A percentile compares a stretch with the other conserved stretches of the same genome.
phyloP scores from a whole-genome alignment of 805 yeast genomes.

The Spathaspora hagerdaliae region DNA sequence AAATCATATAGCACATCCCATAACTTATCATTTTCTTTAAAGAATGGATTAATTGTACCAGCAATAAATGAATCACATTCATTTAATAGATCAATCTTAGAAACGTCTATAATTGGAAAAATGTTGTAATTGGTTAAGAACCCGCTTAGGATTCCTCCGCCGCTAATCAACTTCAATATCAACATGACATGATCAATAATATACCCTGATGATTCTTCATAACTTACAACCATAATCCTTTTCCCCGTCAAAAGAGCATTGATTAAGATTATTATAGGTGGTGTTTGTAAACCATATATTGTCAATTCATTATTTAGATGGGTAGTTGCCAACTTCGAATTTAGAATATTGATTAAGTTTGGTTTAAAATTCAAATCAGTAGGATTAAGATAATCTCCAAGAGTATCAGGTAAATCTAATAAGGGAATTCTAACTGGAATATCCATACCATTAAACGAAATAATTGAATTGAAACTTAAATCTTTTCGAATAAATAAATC shows the following conservation, averaged over 20 bases:
- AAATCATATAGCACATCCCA: slow-evolving; percentile 65
- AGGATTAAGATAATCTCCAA: slow-evolving; percentile 43
- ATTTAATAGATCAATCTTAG: slow-evolving; percentile 48
- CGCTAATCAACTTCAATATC: slow-evolving; percentile 38
- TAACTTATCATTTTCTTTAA: slow-evolving; percentile 47
- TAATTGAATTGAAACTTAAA: slow-evolving; percentile 36
- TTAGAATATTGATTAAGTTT: slow-evolving; percentile 30
- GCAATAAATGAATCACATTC: slow-evolving; percentile 44
- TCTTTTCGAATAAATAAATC: slow-evolving; percentile 41
- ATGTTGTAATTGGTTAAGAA: slow-evolving; percentile 34
- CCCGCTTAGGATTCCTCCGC: slow-evolving; percentile 42
- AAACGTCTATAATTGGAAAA: slow-evolving; percentile 61
- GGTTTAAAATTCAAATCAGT: slow-evolving; percentile 41
- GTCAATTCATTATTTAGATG: slow-evolving; percentile 45
- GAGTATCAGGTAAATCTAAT: slow-evolving; percentile 35
- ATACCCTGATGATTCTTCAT: slow-evolving; percentile 39
- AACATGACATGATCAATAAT: slow-evolving; percentile 39
- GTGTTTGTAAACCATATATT: slow-evolving; percentile 51
- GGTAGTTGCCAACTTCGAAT: slow-evolving; percentile 29
- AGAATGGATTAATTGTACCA: slow-evolving; percentile 67
- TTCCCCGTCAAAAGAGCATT: slow-evolving; percentile 37
- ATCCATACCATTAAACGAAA: slow-evolving; percentile 37
- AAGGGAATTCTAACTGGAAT: slow-evolving; percentile 44
- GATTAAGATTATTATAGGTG: slow-evolving; percentile 36
- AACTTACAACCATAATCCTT: slow-evolving; percentile 34